A percentile compares a stretch with the other conserved stretches of the same genome.
Conservation (phyloP, 768 basidiomycete genomes). For the Heimioporus sp. region DNA sequence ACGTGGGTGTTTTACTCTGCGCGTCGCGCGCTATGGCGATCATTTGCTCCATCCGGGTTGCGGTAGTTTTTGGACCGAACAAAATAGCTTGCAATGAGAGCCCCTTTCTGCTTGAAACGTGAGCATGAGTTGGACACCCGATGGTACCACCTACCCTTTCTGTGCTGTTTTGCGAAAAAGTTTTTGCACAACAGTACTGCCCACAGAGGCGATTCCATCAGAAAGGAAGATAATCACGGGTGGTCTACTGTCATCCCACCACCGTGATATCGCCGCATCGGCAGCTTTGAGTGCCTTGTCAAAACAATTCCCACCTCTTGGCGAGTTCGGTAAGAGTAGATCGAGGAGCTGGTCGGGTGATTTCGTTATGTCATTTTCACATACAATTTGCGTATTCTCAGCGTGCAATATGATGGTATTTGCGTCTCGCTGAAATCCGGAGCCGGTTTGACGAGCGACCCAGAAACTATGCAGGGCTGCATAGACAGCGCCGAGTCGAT, state of each 20-base stretch:
- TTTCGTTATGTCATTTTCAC: slow-evolving; percentile 44
- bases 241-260: slow-evolving; percentile 45
- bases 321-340: slow-evolving; percentile 31
- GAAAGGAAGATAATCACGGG: slow-evolving; percentile 59
- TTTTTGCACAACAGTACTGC: slow-evolving; percentile 32
- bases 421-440: slow-evolving; percentile 42
- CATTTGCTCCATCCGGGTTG: slow-evolving; percentile 42
- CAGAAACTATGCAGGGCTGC: slow-evolving; percentile 54
- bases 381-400: slow-evolving; percentile 14
- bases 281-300: slow-evolving; percentile 38
- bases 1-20: slow-evolving; percentile 33
- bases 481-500: slow-evolving; percentile 59
- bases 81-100: slow-evolving; percentile 58
- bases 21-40: slow-evolving; percentile 45
- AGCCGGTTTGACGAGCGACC: slow-evolving; percentile 44
- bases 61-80: slow-evolving; percentile 40
- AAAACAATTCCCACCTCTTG: slow-evolving; percentile 44
- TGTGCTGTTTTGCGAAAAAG: slow-evolving; percentile 37
- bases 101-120: slow-evolving; percentile 39
- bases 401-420: slow-evolving; percentile 55
- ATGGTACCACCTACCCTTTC: slow-evolving; percentile 37
- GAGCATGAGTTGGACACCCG: background rate
- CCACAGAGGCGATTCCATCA: slow-evolving; percentile 45
- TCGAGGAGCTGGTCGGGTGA: slow-evolving; percentile 45
- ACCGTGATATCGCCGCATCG: slow-evolving; percentile 34